phyloP scores from a whole-genome alignment of 2,329 filamentous ascomycete species.

The Penicillium sp. region DNA sequence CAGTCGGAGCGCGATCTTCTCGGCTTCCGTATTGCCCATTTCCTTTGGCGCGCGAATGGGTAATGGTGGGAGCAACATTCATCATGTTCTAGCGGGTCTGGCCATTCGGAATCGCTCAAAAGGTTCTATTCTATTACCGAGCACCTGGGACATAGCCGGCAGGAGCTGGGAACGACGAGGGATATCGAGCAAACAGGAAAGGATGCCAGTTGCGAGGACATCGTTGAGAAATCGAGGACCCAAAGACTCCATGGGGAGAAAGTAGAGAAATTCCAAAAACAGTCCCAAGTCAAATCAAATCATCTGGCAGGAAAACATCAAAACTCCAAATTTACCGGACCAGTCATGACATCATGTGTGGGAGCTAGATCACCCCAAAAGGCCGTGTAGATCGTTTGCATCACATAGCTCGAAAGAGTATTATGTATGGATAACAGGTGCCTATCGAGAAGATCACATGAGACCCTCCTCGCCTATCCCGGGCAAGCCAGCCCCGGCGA shows the following conservation, averaged over 20 bases:
- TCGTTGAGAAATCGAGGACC: background rate
- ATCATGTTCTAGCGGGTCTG: slow-evolving; percentile 13
- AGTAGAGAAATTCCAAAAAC: slow-evolving; percentile 2
- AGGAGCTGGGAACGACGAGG: slow-evolving; percentile 14
- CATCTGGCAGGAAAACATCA: slow-evolving; percentile 6
- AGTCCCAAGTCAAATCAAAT: slow-evolving; percentile 4
- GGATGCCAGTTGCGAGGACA: background rate
- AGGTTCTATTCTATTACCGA: slow-evolving; percentile 21
- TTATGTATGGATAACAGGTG: slow-evolving; percentile 18
- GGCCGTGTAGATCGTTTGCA: slow-evolving; percentile 27
- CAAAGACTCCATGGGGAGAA: slow-evolving; percentile 1
- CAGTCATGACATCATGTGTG: slow-evolving; percentile 25
- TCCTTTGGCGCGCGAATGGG: background rate
- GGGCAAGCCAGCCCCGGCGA: slow-evolving; percentile 45
- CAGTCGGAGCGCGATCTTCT: background rate
- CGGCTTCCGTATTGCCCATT: slow-evolving; percentile 1
- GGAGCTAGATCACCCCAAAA: slow-evolving; percentile 14
- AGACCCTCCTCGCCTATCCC: slow-evolving; percentile 44
- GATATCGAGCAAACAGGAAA: slow-evolving; percentile 20
- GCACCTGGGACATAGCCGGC: background rate
- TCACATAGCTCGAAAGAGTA: slow-evolving; percentile 22
- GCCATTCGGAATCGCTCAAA: slow-evolving; percentile 16
- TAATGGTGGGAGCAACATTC: no score
- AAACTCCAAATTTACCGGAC: slow-evolving; percentile 22
- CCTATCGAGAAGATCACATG: slow-evolving; percentile 21